Evolutionary conservation across 345 rosid genomes (phyloP), one percentile per base, ranked within the genome.

Genomic region (Eutrema heterophyllum): DNA sequence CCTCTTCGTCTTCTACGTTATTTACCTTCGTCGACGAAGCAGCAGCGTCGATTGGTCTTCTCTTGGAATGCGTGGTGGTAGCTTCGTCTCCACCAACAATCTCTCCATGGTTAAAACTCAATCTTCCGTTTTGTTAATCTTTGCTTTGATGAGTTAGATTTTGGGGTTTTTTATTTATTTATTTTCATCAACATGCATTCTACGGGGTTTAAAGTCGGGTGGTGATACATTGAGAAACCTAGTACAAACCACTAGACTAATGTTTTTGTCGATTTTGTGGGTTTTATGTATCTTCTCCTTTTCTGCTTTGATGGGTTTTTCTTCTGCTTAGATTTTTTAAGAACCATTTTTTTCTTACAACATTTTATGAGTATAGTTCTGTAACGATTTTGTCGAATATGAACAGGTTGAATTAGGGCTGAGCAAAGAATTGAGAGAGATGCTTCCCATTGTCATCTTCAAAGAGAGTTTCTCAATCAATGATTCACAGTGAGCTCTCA

Each of bases 391-490:
- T 36, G 26, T 58, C 16, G 13, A 21, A 10, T 14, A 27, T 48
- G 67, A 49, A 66, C 81, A 88, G 89, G 80, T 64, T 81, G 92
- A 88, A 60, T 13, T 81, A 83, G 96, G 97, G 9, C 75, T 92
- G 84, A 84, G 81, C 76, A 88, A 88, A 76, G 96, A 89, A 55
- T 52, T 89, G 68, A 85, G 97, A 70, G 94, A 83, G 85, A 88
- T 92, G 97, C 81, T 92, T 21, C 97, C 97, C 53, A 78, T 88
- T 80, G 79, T 92, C 14, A 77, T 92, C 24, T 92, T 81, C 74
- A 86, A 68, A 69, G 89, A 89, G 81, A 89, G 92, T 83, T 92
- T 86, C 83, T 74, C 88, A 4, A 76, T 88, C 33, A 83, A 57
- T 51, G 97, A 92, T 61, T 79, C 85, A 66, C 92, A 63, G 97